Conservation (phyloP, 176 grass and related monocot genomes). For the Areca catechu region DNA sequence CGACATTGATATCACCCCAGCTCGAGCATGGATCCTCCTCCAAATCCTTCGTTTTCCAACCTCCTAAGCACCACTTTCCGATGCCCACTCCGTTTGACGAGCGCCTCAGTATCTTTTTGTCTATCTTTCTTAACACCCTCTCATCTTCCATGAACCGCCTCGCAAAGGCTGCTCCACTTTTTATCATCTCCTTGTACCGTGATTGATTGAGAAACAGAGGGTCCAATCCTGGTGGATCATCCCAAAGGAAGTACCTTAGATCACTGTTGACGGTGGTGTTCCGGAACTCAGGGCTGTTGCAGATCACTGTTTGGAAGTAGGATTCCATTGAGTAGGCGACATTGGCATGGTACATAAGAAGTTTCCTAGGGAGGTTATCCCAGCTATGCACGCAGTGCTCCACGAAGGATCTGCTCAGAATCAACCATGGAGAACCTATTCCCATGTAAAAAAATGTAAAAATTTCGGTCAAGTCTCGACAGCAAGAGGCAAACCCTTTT, state of each 20-base stretch:
- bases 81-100: not conserved
- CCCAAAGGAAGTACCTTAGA: constrained; percentile 63
- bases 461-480: no score
- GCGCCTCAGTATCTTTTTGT: constrained; percentile 40
- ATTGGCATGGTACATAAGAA: constrained; percentile 72
- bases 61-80: constrained; percentile 16
- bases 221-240: constrained; percentile 48
- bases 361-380: constrained; percentile 62
- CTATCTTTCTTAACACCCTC: constrained; percentile 38
- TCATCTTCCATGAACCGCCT: constrained; percentile 46
- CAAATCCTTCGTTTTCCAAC: not conserved
- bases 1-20: constrained; percentile 24
- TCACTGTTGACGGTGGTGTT: constrained; percentile 48
- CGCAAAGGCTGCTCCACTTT: constrained; percentile 52
- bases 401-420: constrained; percentile 57
- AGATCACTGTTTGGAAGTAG: constrained; percentile 82
- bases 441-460: not conserved
- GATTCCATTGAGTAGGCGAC: constrained; percentile 48
- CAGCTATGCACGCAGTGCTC: constrained; percentile 50
- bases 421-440: constrained; percentile 81
- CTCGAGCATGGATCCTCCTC: constrained; percentile 25
- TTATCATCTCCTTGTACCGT: constrained; percentile 32
- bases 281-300: constrained; percentile 46
- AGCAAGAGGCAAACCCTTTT: no score
- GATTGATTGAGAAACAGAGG: constrained; percentile 48